These are phyloP conservation scores for Nicotiana noctiflora DNA, from an alignment of 257 asterid genomes.

Conservation along the genomic window DNA sequence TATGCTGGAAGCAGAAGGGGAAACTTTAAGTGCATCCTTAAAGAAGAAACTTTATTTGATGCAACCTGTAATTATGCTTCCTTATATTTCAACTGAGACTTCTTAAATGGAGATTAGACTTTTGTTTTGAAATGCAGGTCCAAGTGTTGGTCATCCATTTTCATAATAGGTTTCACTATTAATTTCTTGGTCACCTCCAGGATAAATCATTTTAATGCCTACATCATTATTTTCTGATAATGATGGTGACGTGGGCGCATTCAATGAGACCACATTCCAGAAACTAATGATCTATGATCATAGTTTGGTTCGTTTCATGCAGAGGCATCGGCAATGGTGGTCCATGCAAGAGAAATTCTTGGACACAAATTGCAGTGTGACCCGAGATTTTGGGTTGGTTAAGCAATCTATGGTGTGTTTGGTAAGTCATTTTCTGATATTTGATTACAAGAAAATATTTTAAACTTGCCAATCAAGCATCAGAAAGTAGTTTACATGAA, in stretches of 20 bases:
- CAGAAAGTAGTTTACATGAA: no score
- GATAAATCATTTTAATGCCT: not conserved
- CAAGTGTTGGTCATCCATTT: not conserved
- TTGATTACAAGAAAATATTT: no score
- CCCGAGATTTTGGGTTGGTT: no score
- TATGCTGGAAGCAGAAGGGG: conserved; percentile 1
- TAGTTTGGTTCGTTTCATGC: not conserved
- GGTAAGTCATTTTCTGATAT: no score
- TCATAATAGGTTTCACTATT: not conserved
- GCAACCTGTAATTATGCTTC: not conserved
- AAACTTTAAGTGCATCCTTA: not conserved
- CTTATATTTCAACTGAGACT: not conserved
- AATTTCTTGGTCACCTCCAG: not conserved
- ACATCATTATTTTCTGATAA: not conserved
- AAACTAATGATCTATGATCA: not conserved
- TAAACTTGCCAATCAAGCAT: no score
- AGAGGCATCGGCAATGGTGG: not conserved
- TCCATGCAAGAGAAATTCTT: not conserved
- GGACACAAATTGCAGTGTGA: no score
- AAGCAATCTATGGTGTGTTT: no score
- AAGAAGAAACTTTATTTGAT: not conserved
- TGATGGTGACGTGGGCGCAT: not conserved
- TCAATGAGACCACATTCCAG: not conserved
- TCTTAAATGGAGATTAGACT: not conserved
- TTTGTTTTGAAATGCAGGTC: not conserved